Conservation (phyloP, 2,329 filamentous ascomycete genomes). For the Elsinoe arachidis region DNA sequence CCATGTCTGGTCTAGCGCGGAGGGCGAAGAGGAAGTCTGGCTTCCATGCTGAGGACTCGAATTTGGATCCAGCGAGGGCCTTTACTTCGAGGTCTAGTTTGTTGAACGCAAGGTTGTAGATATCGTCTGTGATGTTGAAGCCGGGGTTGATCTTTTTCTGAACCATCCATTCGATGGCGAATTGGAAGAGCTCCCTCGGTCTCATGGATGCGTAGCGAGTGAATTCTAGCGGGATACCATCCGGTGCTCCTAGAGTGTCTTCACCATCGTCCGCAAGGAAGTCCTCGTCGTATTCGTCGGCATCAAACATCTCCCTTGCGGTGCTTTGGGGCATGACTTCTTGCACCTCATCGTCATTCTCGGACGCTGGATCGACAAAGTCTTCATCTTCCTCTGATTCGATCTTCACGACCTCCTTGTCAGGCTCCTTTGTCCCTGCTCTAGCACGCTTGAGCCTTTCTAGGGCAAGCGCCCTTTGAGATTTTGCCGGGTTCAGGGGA, state of each 20-base stretch:
- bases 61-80: slow-evolving; percentile 61
- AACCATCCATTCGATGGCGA: slow-evolving; percentile 71
- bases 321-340: slow-evolving; percentile 17
- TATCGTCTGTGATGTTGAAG: slow-evolving; percentile 53
- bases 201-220: slow-evolving; percentile 58
- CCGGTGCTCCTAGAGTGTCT: slow-evolving; percentile 44
- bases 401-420: slow-evolving; percentile 18
- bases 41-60: slow-evolving; percentile 63
- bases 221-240: slow-evolving; percentile 58
- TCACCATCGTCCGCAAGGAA: slow-evolving; percentile 59
- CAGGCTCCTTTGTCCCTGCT: slow-evolving; percentile 23
- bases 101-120: slow-evolving; percentile 60
- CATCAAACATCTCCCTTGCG: slow-evolving; percentile 37
- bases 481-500: slow-evolving; percentile 24
- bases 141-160: slow-evolving; percentile 68
- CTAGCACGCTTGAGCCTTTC: slow-evolving; percentile 36
- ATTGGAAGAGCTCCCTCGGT: slow-evolving; percentile 62
- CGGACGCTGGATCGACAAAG: slow-evolving; percentile 18
- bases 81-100: slow-evolving; percentile 64
- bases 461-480: slow-evolving; percentile 34
- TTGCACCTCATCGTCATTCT: slow-evolving; percentile 23
- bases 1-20: slow-evolving; percentile 55
- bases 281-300: slow-evolving; percentile 50
- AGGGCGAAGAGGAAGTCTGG: slow-evolving; percentile 57
- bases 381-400: slow-evolving; percentile 17